Percentiles rank a stretch among this genome's conserved stretches.
Evolutionary conservation across 1,139 yeast genomes (phyloP).

Genomic region (Blastobotrys malaysiensis): DNA sequence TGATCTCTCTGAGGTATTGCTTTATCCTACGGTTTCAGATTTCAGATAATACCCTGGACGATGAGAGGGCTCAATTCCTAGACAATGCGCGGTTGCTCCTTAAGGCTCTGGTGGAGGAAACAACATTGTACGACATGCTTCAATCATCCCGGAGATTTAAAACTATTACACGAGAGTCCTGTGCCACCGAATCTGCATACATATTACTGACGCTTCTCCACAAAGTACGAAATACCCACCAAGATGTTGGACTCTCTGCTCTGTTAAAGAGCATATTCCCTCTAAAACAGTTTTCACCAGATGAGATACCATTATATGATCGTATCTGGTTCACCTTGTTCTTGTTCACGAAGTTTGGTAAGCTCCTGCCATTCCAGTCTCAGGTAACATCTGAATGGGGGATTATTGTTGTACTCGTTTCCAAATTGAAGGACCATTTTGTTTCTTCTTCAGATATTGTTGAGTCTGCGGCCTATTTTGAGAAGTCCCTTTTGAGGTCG

Average conservation of each 20-base stretch:
- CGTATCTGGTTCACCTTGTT: not conserved
- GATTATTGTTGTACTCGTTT: not conserved
- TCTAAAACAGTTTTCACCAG: not conserved
- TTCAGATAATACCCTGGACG: not conserved
- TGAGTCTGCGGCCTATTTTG: not conserved
- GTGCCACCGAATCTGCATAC: not conserved
- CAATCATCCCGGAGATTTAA: not conserved
- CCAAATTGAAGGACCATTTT: not conserved
- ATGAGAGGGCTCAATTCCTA: not conserved
- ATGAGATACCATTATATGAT: not conserved
- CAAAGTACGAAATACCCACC: not conserved
- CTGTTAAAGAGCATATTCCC: not conserved
- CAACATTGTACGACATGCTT: not conserved
- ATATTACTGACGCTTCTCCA: not conserved
- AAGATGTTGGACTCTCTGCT: not conserved
- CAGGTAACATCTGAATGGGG: not conserved
- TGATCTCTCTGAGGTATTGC: not conserved
- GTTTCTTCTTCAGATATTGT: not conserved
- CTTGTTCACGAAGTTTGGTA: not conserved
- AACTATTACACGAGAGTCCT: not conserved
- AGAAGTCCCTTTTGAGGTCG: not conserved
- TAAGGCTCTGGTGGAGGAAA: not conserved
- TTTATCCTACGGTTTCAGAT: not conserved
- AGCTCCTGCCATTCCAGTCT: not conserved
- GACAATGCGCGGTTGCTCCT: not conserved